Base-by-base conservation (phyloP, 73 alveolate genomes). In the Paramecium biaurelia region DNA sequence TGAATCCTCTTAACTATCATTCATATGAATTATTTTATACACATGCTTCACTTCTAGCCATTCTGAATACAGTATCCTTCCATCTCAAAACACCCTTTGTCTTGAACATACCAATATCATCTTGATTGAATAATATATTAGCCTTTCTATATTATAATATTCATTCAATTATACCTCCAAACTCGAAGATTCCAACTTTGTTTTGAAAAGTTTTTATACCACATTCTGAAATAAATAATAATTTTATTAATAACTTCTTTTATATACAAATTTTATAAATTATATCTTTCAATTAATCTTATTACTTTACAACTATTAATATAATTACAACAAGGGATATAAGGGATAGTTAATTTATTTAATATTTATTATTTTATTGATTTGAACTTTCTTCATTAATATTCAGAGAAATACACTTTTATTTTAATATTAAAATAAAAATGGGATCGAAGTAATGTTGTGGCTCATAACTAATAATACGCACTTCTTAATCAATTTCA, bases 181-280 rank as follows among this genome's bases (percentile, higher is more conserved):
- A 84, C 92, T 3, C 92, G 5, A 12, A 84, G 86, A 84, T 84
- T 84, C 92, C 92, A 84, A 84, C 92, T 84, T 43, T 84, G 30
- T 84, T 84, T 84, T 84, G 92, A 84, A 84, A 84, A 84, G 35
- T 84, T 84, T 43, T 23, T 84, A 43, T 49, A 84, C 92, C 92
- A 84, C 92, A 84, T 84, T 67, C 45, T 15, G 9, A 74, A 74
- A 32, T 74, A 74, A 74, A 32, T 32, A 38, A 74, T 74, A 38
- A 21, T 35, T 28, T 74, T 74, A 30, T 32, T 74, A n/a, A 53
- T 53, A 18, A n/a, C 30, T 5, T 53, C 14, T 18, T 53, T 53
- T 2, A n/a, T 18, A 53, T 18, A 12, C 30, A 53, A 53, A 53
- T 8, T 18, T 18, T 53, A 4, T 18, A 53, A 53, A 53, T 53